Evolutionary conservation across 495 filamentous ascomycete genomes (phyloP).

Genomic region (Neurospora terricola): DNA sequence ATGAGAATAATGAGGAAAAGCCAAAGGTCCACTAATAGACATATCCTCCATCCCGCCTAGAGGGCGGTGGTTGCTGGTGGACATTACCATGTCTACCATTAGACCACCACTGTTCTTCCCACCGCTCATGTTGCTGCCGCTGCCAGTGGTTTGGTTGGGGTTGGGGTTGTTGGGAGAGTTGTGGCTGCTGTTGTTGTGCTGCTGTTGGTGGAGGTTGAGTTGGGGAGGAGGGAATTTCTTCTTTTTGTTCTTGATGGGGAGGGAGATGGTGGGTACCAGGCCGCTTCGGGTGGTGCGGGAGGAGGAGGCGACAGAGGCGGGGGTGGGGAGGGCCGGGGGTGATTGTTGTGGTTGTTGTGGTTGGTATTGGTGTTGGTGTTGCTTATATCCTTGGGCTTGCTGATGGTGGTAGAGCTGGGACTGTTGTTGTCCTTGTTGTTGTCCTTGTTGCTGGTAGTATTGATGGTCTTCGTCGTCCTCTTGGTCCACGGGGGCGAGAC

Average conservation of each 20-base stretch:
- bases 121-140: background rate
- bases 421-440: background rate
- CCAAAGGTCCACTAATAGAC: slow-evolving; percentile 15
- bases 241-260: background rate
- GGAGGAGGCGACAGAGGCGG: background rate
- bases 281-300: background rate
- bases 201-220: slow-evolving; percentile 2
- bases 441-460: background rate
- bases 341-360: background rate
- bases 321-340: background rate
- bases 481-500: background rate
- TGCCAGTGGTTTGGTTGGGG: background rate
- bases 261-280: slow-evolving; percentile 2
- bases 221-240: background rate
- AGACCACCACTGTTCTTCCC: background rate
- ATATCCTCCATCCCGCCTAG: slow-evolving; percentile 10
- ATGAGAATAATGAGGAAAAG: slow-evolving; percentile 12
- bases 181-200: background rate
- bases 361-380: background rate
- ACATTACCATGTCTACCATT: background rate
- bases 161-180: background rate
- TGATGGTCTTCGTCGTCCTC: background rate
- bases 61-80: slow-evolving; percentile 1
- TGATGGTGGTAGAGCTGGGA: background rate
- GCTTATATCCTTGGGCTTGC: background rate